Evolutionary conservation across 2,329 filamentous ascomycete species (phyloP).

Genomic region (Curvularia eragrostidis): DNA sequence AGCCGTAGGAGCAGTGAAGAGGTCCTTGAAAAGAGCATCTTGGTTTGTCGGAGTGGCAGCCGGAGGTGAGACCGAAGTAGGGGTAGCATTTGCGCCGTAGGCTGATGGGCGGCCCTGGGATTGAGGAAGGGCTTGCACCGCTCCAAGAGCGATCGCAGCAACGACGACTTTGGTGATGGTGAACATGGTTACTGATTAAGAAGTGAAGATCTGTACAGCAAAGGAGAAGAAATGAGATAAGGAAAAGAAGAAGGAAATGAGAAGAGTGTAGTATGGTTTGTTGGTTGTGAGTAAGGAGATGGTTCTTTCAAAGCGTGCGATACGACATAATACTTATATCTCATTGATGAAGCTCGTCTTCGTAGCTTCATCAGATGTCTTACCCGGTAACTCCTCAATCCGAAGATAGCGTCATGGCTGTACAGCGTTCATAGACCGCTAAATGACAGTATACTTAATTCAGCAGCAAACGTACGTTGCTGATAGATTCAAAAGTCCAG

Average conservation of each 20-base stretch:
- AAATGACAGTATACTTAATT: conserved; percentile 21
- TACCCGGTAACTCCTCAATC: conserved; percentile 17
- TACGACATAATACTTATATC: conserved; percentile 38
- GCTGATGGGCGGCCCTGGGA: conserved; percentile 13
- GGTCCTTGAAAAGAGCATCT: conserved; percentile 36
- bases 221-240: conserved; percentile 20
- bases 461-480: conserved; percentile 19
- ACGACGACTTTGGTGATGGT: conserved; percentile 44
- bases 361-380: conserved; percentile 2
- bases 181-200: conserved; percentile 44
- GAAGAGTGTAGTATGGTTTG: conserved; percentile 34
- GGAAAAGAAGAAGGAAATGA: conserved; percentile 28
- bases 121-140: conserved; percentile 43
- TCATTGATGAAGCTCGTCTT: background rate
- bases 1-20: conserved; percentile 44
- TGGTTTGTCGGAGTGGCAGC: conserved; percentile 27
- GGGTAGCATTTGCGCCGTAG: background rate
- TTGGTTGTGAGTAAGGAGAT: conserved; percentile 39
- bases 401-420: conserved; percentile 15
- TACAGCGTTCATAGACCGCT: conserved; percentile 17
- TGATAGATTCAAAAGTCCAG: conserved; percentile 18
- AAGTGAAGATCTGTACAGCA: conserved; percentile 28
- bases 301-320: conserved; percentile 12
- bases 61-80: conserved; percentile 8
- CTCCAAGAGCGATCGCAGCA: conserved; percentile 40